Conservation (phyloP, 2,329 filamentous ascomycete genomes). For the Aureobasidium melanogenum region DNA sequence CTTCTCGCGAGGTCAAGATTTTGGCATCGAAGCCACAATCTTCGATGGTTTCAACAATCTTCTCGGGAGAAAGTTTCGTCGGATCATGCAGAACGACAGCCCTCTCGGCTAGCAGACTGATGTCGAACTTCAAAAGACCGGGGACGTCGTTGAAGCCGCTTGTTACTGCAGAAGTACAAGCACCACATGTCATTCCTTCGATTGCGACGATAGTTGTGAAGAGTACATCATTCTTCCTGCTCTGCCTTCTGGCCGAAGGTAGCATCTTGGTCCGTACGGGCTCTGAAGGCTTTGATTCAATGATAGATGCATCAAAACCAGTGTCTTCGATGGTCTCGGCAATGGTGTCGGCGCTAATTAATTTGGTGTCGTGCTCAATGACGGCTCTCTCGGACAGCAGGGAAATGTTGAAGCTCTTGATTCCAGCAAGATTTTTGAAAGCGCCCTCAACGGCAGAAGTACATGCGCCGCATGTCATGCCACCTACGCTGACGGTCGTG, state of each 20-base stretch:
- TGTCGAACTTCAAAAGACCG: constrained; percentile 82
- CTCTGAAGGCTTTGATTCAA: constrained; percentile 56
- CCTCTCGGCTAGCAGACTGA: constrained; percentile 85
- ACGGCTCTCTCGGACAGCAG: constrained; percentile 95
- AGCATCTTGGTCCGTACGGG: constrained; percentile 25
- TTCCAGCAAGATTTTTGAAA: constrained; percentile 72
- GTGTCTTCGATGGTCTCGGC: constrained; percentile 83
- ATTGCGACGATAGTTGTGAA: constrained; percentile 79
- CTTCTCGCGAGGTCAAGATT: constrained; percentile 62
- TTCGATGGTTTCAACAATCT: constrained; percentile 76
- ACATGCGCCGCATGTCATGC: constrained; percentile 84
- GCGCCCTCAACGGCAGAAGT: constrained; percentile 91
- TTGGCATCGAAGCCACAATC: constrained; percentile 82
- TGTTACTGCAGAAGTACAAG: constrained; percentile 88
- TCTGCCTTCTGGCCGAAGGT: constrained; percentile 23
- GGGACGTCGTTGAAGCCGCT: constrained; percentile 67
- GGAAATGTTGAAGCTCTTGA: constrained; percentile 82
- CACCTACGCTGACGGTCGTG: constrained; percentile 82
- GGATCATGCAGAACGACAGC: constrained; percentile 81
- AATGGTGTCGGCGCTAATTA: constrained; percentile 65
- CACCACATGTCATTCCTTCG: constrained; percentile 95
- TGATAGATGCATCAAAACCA: constrained; percentile 79
- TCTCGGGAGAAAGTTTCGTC: constrained; percentile 57
- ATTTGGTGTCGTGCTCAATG: constrained; percentile 72
- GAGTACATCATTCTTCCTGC: constrained; percentile 30